Percentiles rank a stretch among this genome's conserved stretches.
Conservation (phyloP, 768 basidiomycete genomes). For the Boletus patriciae region DNA sequence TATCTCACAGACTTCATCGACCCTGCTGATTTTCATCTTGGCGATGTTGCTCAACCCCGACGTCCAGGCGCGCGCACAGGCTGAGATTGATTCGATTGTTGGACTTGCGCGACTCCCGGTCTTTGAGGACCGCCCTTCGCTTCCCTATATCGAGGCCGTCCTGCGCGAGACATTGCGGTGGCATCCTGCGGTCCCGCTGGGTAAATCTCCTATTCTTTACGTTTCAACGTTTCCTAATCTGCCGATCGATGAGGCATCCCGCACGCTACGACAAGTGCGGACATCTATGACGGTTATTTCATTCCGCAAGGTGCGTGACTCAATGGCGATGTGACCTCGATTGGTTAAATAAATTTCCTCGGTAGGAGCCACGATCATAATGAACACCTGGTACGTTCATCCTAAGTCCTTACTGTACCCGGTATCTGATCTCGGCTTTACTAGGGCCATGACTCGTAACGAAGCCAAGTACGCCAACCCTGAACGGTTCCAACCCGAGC, state of each 20-base stretch:
- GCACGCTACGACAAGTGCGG: slow-evolving; percentile 38
- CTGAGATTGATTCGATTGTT: slow-evolving; percentile 36
- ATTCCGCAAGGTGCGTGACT: slow-evolving; percentile 51
- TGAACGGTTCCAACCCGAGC: slow-evolving; percentile 37
- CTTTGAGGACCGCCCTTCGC: slow-evolving; percentile 30
- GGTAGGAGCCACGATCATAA: slow-evolving; percentile 30
- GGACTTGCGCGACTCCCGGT: slow-evolving; percentile 32
- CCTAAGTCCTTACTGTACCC: neutral
- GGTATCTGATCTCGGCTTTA: neutral
- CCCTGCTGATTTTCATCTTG: slow-evolving; percentile 31
- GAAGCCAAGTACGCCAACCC: slow-evolving; percentile 36
- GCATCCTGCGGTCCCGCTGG: slow-evolving; percentile 36
- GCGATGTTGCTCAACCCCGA: slow-evolving; percentile 40
- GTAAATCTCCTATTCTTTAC: slow-evolving; percentile 15
- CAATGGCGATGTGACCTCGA: neutral
- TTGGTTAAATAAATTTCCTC: neutral
- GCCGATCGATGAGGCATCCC: slow-evolving; percentile 27
- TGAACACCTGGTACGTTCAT: slow-evolving; percentile 26
- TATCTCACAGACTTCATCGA: slow-evolving; percentile 31
- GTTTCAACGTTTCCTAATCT: neutral
- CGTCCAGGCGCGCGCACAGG: slow-evolving; percentile 39
- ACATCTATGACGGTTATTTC: slow-evolving; percentile 47
- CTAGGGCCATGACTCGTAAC: slow-evolving; percentile 36
- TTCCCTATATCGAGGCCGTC: slow-evolving; percentile 31
- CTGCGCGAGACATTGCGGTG: slow-evolving; percentile 37